phyloP scores from a whole-genome alignment of 176 grass and related monocot genomes.

The Triticum aestivum region IWGSC_CS_RefSeq_v2.1 NC_057795.1:547316737-547317236 shows the following conservation, averaged over 20 bases:
- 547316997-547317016: constrained; percentile 33
- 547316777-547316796: constrained; percentile 38
- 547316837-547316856: constrained; percentile 36
- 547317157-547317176: constrained; percentile 50
- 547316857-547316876: constrained; percentile 54
- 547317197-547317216: constrained; percentile 49
- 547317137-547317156: constrained; percentile 46
- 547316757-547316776: constrained; percentile 27
- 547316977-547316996: constrained; percentile 39
- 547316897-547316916: constrained; percentile 44
- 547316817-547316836: constrained; percentile 30
- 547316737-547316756: constrained; percentile 1
- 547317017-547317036: constrained; percentile 53
- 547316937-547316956: constrained; percentile 43
- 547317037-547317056: constrained; percentile 51
- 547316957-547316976: constrained; percentile 34
- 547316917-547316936: constrained; percentile 46
- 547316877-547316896: constrained; percentile 59
- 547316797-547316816: constrained; percentile 36
- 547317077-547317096: constrained; percentile 56
- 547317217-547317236: constrained; percentile 77
- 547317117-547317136: constrained; percentile 74
- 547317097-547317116: constrained; percentile 61
- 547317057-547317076: constrained; percentile 78
- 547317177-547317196: constrained; percentile 51